Percentiles rank a stretch among this genome's conserved stretches.
Conservation (phyloP, 371 early-diverging fungal species). For the Zopfochytrium polystomum region DNA sequence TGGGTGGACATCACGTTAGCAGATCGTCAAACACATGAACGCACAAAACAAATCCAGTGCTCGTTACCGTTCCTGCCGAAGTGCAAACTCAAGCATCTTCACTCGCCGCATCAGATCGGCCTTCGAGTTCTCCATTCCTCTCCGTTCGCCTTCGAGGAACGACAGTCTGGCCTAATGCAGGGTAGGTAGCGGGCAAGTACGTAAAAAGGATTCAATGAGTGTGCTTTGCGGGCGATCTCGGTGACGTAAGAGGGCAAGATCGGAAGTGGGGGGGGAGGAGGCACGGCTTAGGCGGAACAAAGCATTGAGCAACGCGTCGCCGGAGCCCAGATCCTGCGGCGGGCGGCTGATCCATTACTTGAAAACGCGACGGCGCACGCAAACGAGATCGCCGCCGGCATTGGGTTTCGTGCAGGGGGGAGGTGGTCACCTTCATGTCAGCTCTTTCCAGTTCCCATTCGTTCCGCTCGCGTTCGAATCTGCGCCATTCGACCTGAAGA, state of each 20-base stretch:
- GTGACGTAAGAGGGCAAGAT: background rate
- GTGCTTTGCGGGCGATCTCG: too few species aligned
- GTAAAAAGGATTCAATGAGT: too few species aligned
- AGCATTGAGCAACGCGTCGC: background rate
- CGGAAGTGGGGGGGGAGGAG: background rate
- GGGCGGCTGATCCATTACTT: too few species aligned
- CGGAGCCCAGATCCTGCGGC: too few species aligned
- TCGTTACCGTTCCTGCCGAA: conserved; percentile 52
- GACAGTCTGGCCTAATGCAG: conserved; percentile 70
- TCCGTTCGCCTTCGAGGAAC: conserved; percentile 77
- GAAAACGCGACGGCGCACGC: too few species aligned
- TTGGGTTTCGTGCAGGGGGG: too few species aligned
- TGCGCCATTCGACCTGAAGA: conserved; percentile 81
- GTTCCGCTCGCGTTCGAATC: conserved; percentile 81
- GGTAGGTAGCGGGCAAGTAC: too few species aligned
- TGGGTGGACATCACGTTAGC: too few species aligned
- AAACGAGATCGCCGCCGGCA: too few species aligned
- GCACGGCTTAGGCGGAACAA: background rate
- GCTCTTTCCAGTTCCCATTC: conserved; percentile 86
- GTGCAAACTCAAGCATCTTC: conserved; percentile 86
- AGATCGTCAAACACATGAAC: too few species aligned
- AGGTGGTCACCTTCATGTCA: conserved; percentile 82
- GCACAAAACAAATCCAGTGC: too few species aligned
- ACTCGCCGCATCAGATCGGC: conserved; percentile 74
- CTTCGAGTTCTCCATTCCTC: conserved; percentile 72